Evolutionary conservation across 345 rosid genomes (phyloP).

Genomic region (Lenwebbia sp.): DNA sequence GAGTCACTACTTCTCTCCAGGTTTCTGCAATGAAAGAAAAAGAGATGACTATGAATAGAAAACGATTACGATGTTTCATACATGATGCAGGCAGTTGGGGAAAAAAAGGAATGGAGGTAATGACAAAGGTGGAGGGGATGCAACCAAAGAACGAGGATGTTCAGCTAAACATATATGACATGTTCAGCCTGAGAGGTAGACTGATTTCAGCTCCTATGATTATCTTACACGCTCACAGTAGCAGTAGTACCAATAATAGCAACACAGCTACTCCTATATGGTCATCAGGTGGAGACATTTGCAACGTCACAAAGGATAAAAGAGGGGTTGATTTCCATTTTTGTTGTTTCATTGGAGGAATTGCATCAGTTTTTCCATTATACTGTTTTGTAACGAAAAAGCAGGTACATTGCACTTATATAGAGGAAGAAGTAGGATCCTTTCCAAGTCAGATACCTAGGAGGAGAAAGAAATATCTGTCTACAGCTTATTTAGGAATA

Average conservation of each 20-base stretch:
- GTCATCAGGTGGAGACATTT: background rate
- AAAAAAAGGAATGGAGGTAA: background rate
- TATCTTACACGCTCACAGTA: background rate
- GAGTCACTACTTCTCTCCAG: background rate
- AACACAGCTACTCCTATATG: background rate
- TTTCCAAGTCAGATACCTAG: background rate
- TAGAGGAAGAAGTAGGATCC: background rate
- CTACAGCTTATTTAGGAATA: background rate
- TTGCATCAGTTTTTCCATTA: background rate
- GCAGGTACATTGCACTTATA: background rate
- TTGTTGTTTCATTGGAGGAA: background rate
- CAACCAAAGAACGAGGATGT: background rate
- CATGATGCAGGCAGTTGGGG: background rate
- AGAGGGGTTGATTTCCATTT: background rate
- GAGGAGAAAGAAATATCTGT: background rate
- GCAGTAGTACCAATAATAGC: background rate
- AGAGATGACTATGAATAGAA: background rate
- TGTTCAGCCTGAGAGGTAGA: background rate
- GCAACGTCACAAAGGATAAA: background rate
- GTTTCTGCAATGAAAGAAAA: background rate
- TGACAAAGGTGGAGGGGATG: background rate
- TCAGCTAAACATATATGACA: background rate
- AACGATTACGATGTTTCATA: background rate
- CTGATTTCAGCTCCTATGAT: background rate
- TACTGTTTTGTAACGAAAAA: background rate